Percentiles rank a stretch among this genome's conserved stretches.
Conservation (phyloP, 257 asterid genomes). For the Verbena officinalis region DNA sequence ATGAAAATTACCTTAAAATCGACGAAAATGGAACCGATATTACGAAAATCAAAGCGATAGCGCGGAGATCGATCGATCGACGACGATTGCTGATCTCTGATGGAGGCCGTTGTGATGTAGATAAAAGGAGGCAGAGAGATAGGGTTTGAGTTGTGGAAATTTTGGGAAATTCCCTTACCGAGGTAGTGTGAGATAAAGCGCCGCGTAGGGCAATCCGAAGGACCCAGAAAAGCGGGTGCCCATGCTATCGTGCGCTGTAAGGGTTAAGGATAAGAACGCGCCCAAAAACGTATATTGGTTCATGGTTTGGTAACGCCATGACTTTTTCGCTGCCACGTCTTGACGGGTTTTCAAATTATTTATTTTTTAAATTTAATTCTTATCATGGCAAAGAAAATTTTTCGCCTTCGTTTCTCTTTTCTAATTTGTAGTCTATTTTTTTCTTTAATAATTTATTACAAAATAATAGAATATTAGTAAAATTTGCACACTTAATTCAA, state of each 20-base stretch:
- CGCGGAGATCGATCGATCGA: slow-evolving; percentile 23
- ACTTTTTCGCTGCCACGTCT: too few relatives aligned
- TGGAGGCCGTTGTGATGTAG: slow-evolving; percentile 15
- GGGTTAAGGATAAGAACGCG: slow-evolving; percentile 32
- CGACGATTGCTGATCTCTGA: slow-evolving; percentile 36
- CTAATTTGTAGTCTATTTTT: too few relatives aligned
- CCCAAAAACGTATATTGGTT: slow-evolving; percentile 27
- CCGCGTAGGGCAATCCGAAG: slow-evolving; percentile 46
- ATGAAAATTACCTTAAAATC: slow-evolving; percentile 31
- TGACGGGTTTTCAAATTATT: too few relatives aligned
- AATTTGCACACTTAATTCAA: too few relatives aligned
- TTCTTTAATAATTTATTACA: too few relatives aligned
- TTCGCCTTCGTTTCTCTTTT: too few relatives aligned
- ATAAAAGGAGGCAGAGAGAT: slow-evolving; percentile 26
- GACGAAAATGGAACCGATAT: slow-evolving; percentile 18
- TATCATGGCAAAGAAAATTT: too few relatives aligned
- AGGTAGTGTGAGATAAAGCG: slow-evolving; percentile 37
- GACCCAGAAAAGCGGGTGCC: slow-evolving; percentile 47
- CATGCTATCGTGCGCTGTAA: slow-evolving; percentile 49
- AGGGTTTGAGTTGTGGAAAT: slow-evolving; percentile 28
- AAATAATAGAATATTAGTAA: too few relatives aligned
- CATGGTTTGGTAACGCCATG: slow-evolving; percentile 16
- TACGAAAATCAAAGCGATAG: slow-evolving; percentile 16
- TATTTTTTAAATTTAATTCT: too few relatives aligned
- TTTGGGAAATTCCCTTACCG: slow-evolving; percentile 26